Conservation (phyloP, 345 rosid genomes). For the Mangifera indica region DNA sequence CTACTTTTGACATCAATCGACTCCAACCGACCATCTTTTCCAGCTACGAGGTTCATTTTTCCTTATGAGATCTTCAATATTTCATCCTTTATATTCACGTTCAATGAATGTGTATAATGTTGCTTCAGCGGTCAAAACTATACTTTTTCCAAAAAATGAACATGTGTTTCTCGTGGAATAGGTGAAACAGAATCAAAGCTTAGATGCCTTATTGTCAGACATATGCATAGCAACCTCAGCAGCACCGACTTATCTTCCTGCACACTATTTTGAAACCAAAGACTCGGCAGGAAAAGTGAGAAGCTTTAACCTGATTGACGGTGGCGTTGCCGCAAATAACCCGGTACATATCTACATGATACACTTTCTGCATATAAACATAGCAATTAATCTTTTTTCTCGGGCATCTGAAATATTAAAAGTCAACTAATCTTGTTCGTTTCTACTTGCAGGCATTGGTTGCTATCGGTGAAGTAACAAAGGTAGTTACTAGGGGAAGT, state of each 20-base stretch:
- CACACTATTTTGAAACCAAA: conserved; percentile 38
- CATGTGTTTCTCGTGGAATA: conserved; percentile 2
- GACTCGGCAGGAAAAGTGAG: conserved; percentile 25
- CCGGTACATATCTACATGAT: conserved; percentile 28
- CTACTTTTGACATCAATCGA: conserved; percentile 50
- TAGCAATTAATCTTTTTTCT: too few relatives aligned
- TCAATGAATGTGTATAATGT: background rate
- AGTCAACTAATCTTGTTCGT: background rate
- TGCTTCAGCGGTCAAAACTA: background rate
- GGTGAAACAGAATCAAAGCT: conserved; percentile 34
- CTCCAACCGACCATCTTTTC: conserved; percentile 55
- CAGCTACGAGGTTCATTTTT: conserved; percentile 34
- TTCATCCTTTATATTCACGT: background rate
- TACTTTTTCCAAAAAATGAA: background rate
- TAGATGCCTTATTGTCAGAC: conserved; percentile 47
- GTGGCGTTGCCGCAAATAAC: conserved; percentile 61
- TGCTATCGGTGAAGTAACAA: conserved; percentile 56
- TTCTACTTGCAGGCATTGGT: conserved; percentile 39
- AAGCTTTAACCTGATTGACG: conserved; percentile 48
- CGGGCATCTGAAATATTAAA: too few relatives aligned
- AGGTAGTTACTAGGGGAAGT: conserved; percentile 29
- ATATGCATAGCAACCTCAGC: conserved; percentile 64
- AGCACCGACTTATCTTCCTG: conserved; percentile 59
- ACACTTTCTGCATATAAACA: too few relatives aligned
- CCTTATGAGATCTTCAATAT: background rate